Evolutionary conservation across 1,284 basidiomycete genomes (phyloP).

Genomic region (Cryptococcus sp.): DNA sequence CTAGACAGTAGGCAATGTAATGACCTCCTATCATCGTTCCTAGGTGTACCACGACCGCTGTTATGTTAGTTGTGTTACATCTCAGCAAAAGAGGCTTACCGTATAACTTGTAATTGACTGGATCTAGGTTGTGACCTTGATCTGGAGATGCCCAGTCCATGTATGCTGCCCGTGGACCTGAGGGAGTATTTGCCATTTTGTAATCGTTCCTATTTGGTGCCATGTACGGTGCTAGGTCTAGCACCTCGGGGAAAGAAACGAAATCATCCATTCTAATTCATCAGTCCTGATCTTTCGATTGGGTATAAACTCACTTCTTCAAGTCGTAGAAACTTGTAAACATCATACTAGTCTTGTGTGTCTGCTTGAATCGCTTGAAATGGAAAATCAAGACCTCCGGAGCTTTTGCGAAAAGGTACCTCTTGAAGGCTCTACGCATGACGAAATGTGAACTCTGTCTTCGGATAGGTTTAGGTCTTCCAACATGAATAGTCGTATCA

Average conservation of each 20-base stretch:
- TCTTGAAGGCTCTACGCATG: conserved; percentile 80
- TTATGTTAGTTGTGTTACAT: conserved; percentile 30
- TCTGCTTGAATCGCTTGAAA: conserved; percentile 87
- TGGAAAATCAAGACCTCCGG: conserved; percentile 88
- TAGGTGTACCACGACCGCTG: conserved; percentile 82
- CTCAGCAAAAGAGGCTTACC: conserved; percentile 20
- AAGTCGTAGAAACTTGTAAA: conserved; percentile 40
- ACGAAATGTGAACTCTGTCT: conserved; percentile 52
- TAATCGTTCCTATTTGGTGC: conserved; percentile 59
- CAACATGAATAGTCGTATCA: conserved; percentile 6
- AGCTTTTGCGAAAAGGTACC: conserved; percentile 80
- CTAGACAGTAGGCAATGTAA: conserved; percentile 64
- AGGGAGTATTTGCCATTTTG: conserved; percentile 32
- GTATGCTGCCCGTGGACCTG: conserved; percentile 38
- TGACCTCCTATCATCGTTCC: conserved; percentile 82
- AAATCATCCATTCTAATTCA: conserved; percentile 75
- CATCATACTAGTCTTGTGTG: conserved; percentile 30
- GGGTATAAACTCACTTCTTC: conserved; percentile 38
- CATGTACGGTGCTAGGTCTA: conserved; percentile 80
- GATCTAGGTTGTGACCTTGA: conserved; percentile 32
- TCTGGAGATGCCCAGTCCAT: conserved; percentile 45
- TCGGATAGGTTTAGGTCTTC: conserved; percentile 19
- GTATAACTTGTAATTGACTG: conserved; percentile 45
- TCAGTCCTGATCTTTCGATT: conserved; percentile 49
- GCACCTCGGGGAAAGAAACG: conserved; percentile 76